Percentiles rank a stretch among this genome's conserved stretches.
Evolutionary conservation across 2,329 filamentous ascomycete genomes (phyloP).

Genomic region (Oidium heveae): DNA sequence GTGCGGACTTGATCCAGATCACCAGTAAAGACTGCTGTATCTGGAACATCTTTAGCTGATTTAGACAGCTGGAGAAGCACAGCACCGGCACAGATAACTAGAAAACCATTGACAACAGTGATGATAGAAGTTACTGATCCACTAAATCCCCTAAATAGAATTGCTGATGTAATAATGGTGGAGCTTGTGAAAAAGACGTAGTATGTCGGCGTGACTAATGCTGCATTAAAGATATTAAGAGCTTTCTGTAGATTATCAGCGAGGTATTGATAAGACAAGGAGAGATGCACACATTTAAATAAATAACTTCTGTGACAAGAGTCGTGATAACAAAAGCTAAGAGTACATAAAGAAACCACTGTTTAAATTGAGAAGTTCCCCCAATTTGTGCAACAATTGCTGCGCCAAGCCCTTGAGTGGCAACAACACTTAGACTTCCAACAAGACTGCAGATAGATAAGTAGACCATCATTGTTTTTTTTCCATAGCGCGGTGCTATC

Average conservation of each 20-base stretch:
- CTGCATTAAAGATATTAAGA: slow-evolving; percentile 86
- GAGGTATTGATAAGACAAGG: background rate
- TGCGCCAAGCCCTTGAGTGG: slow-evolving; percentile 76
- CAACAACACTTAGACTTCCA: slow-evolving; percentile 80
- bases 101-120: slow-evolving; percentile 78
- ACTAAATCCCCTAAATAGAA: slow-evolving; percentile 85
- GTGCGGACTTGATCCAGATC: slow-evolving; percentile 89
- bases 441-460: slow-evolving; percentile 89
- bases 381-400: slow-evolving; percentile 70
- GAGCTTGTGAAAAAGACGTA: slow-evolving; percentile 96
- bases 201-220: slow-evolving; percentile 90
- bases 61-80: slow-evolving; percentile 90
- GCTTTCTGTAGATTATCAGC: slow-evolving; percentile 48
- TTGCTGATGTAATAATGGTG: slow-evolving; percentile 79
- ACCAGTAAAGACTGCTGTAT: slow-evolving; percentile 72
- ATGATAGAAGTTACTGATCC: slow-evolving; percentile 57
- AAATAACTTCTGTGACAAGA: slow-evolving; percentile 80
- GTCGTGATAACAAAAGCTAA: slow-evolving; percentile 80
- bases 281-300: slow-evolving; percentile 52
- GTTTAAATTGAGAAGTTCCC: slow-evolving; percentile 72
- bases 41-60: slow-evolving; percentile 89
- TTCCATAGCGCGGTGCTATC: slow-evolving; percentile 69
- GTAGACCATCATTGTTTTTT: slow-evolving; percentile 95
- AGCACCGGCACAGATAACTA: slow-evolving; percentile 82
- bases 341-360: slow-evolving; percentile 90